phyloP scores from a whole-genome alignment of 371 early-diverging fungal genomes.

The Spraguea lophii region DNA sequence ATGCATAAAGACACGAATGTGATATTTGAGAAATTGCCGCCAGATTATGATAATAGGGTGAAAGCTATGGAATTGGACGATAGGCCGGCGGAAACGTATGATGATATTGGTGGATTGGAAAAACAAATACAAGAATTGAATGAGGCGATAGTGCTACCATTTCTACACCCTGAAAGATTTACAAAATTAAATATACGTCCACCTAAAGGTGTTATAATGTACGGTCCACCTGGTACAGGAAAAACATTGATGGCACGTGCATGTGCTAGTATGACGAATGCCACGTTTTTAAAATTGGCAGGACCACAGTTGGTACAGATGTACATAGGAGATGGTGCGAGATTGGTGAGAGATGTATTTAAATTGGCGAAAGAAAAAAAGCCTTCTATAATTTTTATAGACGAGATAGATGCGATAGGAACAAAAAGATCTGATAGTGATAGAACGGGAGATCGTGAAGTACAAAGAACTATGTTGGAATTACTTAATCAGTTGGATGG shows the following conservation, averaged over 20 bases:
- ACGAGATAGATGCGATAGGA: slow-evolving; percentile 97
- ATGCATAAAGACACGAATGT: slow-evolving; percentile 98
- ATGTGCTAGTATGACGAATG: slow-evolving; percentile 84
- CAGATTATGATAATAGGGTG: slow-evolving; percentile 92
- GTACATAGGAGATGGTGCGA: slow-evolving; percentile 98
- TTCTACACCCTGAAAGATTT: slow-evolving; percentile 85
- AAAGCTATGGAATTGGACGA: slow-evolving; percentile 99
- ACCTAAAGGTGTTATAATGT: slow-evolving; percentile 90
- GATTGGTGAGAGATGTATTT: slow-evolving; percentile 91
- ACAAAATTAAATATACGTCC: slow-evolving; percentile 81
- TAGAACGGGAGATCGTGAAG: slow-evolving; percentile 94
- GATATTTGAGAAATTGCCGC: slow-evolving; percentile 84
- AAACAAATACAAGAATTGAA: slow-evolving; percentile 95
- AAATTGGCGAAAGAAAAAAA: slow-evolving; percentile 87
- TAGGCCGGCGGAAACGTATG: slow-evolving; percentile 93
- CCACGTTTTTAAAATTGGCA: slow-evolving; percentile 78
- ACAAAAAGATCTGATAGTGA: slow-evolving; percentile 93
- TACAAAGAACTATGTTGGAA: slow-evolving; percentile 98
- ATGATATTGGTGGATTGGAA: slow-evolving; percentile 90
- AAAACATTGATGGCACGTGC: slow-evolving; percentile 89
- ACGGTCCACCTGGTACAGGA: slow-evolving; percentile 78
- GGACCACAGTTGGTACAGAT: slow-evolving; percentile 95
- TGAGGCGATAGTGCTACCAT: slow-evolving; percentile 89
- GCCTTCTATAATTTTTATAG: slow-evolving; percentile 98
- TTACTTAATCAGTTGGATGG: slow-evolving; percentile 96